A percentile compares a stretch with the other conserved stretches of the same genome.
Conservation (phyloP, 1,139 yeast genomes). For the Scheffersomyces stambukii region DNA sequence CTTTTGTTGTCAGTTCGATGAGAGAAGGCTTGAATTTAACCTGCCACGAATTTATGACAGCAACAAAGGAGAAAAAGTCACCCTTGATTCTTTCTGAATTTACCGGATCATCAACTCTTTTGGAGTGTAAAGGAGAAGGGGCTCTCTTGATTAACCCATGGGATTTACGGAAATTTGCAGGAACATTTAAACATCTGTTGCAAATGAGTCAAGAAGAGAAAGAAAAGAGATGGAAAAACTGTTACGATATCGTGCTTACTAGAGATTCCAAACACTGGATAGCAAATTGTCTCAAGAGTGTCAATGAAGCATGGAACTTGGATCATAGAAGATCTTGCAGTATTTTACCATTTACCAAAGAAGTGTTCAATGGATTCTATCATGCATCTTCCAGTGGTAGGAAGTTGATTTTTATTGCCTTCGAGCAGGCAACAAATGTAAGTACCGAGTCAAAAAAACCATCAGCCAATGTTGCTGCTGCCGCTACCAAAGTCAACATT, state of each 20-base stretch:
- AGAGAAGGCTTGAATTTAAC: constrained; percentile 97
- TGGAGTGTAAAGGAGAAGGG: constrained; percentile 50
- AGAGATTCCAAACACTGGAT: constrained; percentile 82
- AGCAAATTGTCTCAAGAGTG: constrained; percentile 47
- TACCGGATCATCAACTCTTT: constrained; percentile 85
- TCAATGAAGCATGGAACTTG: constrained; percentile 61
- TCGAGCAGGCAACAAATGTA: constrained; percentile 48
- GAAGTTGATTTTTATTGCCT: constrained; percentile 52
- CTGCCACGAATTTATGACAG: constrained; percentile 87
- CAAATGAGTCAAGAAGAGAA: constrained; percentile 61
- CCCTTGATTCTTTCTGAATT: constrained; percentile 89
- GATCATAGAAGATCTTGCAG: constrained; percentile 33
- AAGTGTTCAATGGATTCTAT: constrained; percentile 36
- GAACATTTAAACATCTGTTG: constrained; percentile 57
- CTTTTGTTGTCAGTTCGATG: constrained; percentile 82
- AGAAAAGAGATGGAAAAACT: constrained; percentile 54
- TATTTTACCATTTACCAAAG: constrained; percentile 23
- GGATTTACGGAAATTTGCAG: constrained; percentile 68
- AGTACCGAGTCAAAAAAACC: too few relatives aligned
- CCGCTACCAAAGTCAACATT: constrained; percentile 24
- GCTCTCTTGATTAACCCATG: constrained; percentile 88
- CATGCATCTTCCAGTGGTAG: constrained; percentile 20
- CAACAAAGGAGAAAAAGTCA: constrained; percentile 67
- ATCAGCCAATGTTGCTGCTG: constrained; percentile 22
- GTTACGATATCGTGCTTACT: constrained; percentile 54